Percentiles rank a stretch among this genome's conserved stretches.
Conservation (phyloP, 495 filamentous ascomycete species). For the Xylaria grammica region DNA sequence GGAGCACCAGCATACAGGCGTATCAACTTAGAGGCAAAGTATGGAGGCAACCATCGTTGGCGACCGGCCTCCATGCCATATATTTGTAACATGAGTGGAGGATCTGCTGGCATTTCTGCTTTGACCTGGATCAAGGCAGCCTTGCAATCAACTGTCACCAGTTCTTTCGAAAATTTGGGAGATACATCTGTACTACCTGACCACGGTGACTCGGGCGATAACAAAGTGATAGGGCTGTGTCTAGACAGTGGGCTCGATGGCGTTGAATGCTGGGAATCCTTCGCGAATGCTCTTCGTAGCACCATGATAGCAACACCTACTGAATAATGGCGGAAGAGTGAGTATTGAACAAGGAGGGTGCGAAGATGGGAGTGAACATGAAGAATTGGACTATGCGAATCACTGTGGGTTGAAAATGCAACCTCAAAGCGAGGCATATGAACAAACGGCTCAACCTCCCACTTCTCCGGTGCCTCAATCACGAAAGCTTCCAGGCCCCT, state of each 20-base stretch:
- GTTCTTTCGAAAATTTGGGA: conserved; percentile 53
- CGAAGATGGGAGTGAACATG: conserved; percentile 83
- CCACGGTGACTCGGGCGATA: conserved; percentile 36
- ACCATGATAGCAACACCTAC: conserved; percentile 80
- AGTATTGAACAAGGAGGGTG: conserved; percentile 83
- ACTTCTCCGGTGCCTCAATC: conserved; percentile 81
- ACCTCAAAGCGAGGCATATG: conserved; percentile 87
- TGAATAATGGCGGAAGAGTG: conserved; percentile 93
- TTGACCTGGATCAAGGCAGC: conserved; percentile 84
- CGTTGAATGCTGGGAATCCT: conserved; percentile 34
- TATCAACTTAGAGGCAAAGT: conserved; percentile 73
- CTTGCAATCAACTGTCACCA: conserved; percentile 82
- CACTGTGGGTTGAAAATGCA: conserved; percentile 81
- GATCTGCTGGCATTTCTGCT: conserved; percentile 82
- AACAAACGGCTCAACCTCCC: conserved; percentile 85
- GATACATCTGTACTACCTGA: conserved; percentile 41
- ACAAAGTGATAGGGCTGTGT: conserved; percentile 40
- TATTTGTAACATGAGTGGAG: conserved; percentile 86
- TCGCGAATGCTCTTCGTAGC: conserved; percentile 73
- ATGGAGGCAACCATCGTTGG: conserved; percentile 84
- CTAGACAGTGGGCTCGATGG: conserved; percentile 30
- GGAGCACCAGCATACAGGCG: conserved; percentile 87
- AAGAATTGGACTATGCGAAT: conserved; percentile 82
- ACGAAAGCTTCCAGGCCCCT: conserved; percentile 87
- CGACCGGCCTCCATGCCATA: conserved; percentile 79